Conservation (phyloP, 1,284 basidiomycete genomes). For the Ceratobasidium theobromae region DNA sequence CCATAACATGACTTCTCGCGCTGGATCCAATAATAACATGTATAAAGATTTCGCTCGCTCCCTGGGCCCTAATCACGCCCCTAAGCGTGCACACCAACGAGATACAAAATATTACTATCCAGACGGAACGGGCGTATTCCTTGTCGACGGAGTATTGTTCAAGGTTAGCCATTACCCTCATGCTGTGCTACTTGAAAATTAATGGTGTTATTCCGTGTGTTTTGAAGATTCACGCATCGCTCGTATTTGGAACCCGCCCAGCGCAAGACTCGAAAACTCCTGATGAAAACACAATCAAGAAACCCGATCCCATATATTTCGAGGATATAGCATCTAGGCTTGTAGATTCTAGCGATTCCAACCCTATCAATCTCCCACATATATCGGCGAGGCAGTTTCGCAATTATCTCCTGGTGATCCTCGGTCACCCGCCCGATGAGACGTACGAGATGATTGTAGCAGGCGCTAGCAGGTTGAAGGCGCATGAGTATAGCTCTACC, state of each 20-base stretch:
- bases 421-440: not conserved
- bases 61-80: no score
- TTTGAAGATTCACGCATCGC: not conserved
- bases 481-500: no score
- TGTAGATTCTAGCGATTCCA: not conserved
- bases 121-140: not conserved
- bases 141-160: not conserved
- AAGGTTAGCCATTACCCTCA: no score
- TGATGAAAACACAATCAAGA: no score
- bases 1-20: no score
- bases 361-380: not conserved
- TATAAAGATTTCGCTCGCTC: no score
- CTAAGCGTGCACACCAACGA: not conserved
- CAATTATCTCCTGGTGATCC: not conserved
- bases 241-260: not conserved
- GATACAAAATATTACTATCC: slow-evolving; percentile 7
- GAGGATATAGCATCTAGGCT: not conserved
- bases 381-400: not conserved
- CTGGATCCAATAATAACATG: no score
- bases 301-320: not conserved
- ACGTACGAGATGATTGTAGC: no score
- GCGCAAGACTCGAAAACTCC: not conserved
- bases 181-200: no score
- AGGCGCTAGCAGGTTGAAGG: no score
- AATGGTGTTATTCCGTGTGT: no score